Evolutionary conservation across 2,329 filamentous ascomycete genomes (phyloP), one percentile per base, ranked within the genome.

Genomic region (Ophiostoma sp.): DNA sequence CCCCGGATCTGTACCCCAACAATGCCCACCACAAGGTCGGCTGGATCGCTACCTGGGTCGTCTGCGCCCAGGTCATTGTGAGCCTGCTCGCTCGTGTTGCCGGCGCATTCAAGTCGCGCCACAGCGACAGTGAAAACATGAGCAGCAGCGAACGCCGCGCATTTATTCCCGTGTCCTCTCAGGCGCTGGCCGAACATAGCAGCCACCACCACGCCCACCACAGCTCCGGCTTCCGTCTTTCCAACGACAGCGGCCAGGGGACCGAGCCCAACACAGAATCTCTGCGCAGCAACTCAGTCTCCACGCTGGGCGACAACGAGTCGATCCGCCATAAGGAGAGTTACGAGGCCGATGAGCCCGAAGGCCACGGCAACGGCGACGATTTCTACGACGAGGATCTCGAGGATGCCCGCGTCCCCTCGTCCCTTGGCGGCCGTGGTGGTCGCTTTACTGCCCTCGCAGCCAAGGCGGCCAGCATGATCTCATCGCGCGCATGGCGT

Each of bases 11-110:
- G 36, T 97, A 97, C 76, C 87, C 88, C 44, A 89, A 90, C 75
- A 96, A 96, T 75, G 86, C 89, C n/a, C 93, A 97, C 77, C 88
- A 93, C 80, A 93, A 91, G 77, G 84, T 94, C 60, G 93, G 93
- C 67, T 98, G 94, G 94, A 82, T 91, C 58, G 83, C 89, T 42
- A 94, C 90, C 3, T 90, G 86, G 82, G 81, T 93, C 4, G 82
- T 90, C 11, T 83, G 82, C 66, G 87, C 84, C 0, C 94, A 97
- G 79, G 83, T 89, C 16, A 74, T 89, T 52, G 80, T 96, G 75
- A 85, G 87, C 65, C 76, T 92, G 67, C 78, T 92, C 64, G 87
- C 87, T 66, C 79, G 83, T 58, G 85, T 90, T 70, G 82, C 84
- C 4, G 82, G 83, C 16, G 77, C 77, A 38, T 76, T 82, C 68